A percentile compares a stretch with the other conserved stretches of the same genome.
These are phyloP conservation scores for Sporothrix sp. DNA, from an alignment of 2,329 filamentous ascomycete genomes.

Conservation along the genomic window DNA sequence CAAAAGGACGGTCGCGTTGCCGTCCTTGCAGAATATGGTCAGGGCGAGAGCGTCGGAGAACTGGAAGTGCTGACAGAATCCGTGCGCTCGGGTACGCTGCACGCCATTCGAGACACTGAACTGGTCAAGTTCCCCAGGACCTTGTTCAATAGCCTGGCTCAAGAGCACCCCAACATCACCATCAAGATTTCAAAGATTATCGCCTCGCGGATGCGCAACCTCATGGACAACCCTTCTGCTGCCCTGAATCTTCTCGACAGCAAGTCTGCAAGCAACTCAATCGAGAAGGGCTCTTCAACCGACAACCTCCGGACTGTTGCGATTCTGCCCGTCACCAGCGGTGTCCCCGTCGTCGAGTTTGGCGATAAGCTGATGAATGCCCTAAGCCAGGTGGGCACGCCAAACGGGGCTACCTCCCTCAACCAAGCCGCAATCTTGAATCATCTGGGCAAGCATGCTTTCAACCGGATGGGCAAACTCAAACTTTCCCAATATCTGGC, in stretches of 20 bases:
- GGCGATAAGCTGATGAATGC: conserved; percentile 81
- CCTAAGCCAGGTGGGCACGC: conserved; percentile 76
- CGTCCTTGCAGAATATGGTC: conserved; percentile 85
- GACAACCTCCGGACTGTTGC: conserved; percentile 89
- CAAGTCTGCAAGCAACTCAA: conserved; percentile 45
- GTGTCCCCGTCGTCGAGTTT: conserved; percentile 92
- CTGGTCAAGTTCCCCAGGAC: conserved; percentile 92
- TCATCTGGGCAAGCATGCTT: conserved; percentile 89
- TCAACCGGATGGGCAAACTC: conserved; percentile 93
- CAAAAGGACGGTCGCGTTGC: conserved; percentile 71
- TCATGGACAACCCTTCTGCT: conserved; percentile 72
- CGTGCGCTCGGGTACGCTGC: conserved; percentile 76
- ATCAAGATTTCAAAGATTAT: conserved; percentile 99
- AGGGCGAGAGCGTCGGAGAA: conserved; percentile 95
- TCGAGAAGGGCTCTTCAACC: conserved; percentile 68
- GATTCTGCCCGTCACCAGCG: conserved; percentile 79
- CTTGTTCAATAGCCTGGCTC: conserved; percentile 91
- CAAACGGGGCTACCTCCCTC: conserved; percentile 81
- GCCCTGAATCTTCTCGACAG: conserved; percentile 52
- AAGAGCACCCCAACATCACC: conserved; percentile 95
- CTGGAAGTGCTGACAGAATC: conserved; percentile 96
- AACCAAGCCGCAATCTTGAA: conserved; percentile 92
- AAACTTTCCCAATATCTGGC: conserved; percentile 94
- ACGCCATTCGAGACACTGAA: conserved; percentile 94
- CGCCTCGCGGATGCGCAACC: conserved; percentile 80